Evolutionary conservation across 192 early-diverging fungal species (phyloP).

Genomic region (Phlyctochytrium arcticum): DNA sequence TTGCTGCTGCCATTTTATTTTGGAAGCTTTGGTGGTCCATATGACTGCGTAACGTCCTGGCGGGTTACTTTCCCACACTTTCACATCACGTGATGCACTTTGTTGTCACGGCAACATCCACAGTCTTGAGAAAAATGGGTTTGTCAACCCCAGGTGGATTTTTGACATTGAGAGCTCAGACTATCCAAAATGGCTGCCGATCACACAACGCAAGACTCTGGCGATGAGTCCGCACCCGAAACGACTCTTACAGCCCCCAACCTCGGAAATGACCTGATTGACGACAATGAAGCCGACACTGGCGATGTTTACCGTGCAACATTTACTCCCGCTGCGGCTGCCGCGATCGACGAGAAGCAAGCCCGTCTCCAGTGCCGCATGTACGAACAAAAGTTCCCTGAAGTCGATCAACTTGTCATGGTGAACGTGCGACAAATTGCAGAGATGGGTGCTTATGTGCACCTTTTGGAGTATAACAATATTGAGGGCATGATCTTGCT

Average conservation of each 20-base stretch:
- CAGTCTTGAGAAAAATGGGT: too few species aligned
- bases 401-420: constrained; percentile 94
- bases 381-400: constrained; percentile 91
- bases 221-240: constrained; percentile 17
- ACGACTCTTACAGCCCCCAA: neutral
- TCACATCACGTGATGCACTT: too few species aligned
- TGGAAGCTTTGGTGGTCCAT: too few species aligned
- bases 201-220: constrained; percentile 1
- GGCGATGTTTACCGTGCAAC: constrained; percentile 10
- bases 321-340: constrained; percentile 26
- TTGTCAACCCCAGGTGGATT: too few species aligned
- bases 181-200: neutral
- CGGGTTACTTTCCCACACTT: too few species aligned
- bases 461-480: constrained; percentile 92
- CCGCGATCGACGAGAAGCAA: constrained; percentile 29
- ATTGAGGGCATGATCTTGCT: constrained; percentile 97
- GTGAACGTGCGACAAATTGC: constrained; percentile 94
- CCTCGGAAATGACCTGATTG: constrained; percentile 18
- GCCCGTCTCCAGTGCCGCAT: constrained; percentile 68
- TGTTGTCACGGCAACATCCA: too few species aligned
- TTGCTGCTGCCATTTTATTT: too few species aligned
- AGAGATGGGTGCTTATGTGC: constrained; percentile 95
- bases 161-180: too few species aligned
- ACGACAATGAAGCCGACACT: neutral
- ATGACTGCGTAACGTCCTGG: too few species aligned